A percentile compares a stretch with the other conserved stretches of the same genome.
Evolutionary conservation across 768 basidiomycete species (phyloP).

Genomic region (Boletus vermiculosoides): DNA sequence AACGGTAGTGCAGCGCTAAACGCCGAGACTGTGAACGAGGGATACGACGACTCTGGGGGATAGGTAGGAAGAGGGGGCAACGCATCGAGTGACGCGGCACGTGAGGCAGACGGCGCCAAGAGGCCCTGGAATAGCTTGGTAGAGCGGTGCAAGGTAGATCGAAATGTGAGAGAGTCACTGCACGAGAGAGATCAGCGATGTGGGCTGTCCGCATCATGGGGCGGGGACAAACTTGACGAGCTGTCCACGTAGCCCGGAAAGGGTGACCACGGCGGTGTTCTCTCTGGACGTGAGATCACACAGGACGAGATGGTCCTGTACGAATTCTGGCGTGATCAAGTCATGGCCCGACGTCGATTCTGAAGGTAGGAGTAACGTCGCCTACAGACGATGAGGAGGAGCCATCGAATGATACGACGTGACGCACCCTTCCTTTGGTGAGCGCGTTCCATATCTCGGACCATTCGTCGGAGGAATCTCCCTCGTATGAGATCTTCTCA

Average conservation of each 20-base stretch:
- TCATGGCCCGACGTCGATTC: conserved; percentile 53
- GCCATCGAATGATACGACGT: background rate
- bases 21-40: conserved; percentile 45
- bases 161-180: conserved; percentile 41
- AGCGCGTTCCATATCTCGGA: conserved; percentile 64
- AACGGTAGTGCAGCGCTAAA: conserved; percentile 36
- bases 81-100: conserved; percentile 37
- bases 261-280: conserved; percentile 60
- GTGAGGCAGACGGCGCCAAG: conserved; percentile 32
- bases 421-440: conserved; percentile 62
- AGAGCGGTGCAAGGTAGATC: conserved; percentile 42
- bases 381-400: conserved; percentile 42
- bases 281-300: conserved; percentile 51
- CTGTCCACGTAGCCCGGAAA: conserved; percentile 81
- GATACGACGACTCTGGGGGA: conserved; percentile 43
- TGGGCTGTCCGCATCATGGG: conserved; percentile 29
- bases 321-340: conserved; percentile 66
- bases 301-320: conserved; percentile 81
- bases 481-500: conserved; percentile 60
- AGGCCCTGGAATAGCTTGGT: conserved; percentile 44
- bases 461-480: conserved; percentile 60
- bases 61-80: conserved; percentile 55
- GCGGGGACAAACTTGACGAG: conserved; percentile 52
- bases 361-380: conserved; percentile 75
- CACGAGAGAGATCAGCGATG: conserved; percentile 28